Conservation (phyloP, 73 alveolate species). For the Effrenium voratum region DNA sequence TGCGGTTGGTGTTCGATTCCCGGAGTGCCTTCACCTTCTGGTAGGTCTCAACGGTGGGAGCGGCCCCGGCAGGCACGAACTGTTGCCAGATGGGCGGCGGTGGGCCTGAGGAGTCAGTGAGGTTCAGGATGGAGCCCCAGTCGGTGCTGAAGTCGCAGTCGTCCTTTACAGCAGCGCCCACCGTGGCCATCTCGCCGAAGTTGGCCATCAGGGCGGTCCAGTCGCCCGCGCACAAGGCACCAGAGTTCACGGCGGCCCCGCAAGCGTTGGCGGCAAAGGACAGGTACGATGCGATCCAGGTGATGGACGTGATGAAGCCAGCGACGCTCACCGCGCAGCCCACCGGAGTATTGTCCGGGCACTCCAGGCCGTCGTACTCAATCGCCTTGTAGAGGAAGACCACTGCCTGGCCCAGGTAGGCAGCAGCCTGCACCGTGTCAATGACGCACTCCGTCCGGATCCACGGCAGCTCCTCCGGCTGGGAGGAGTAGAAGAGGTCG, state of each 20-base stretch:
- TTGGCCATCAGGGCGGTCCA: slow-evolving; percentile 54
- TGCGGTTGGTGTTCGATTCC: background rate
- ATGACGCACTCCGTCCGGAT: too few relatives aligned
- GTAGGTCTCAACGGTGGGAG: slow-evolving; percentile 2
- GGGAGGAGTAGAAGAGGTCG: background rate
- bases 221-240: slow-evolving; percentile 26
- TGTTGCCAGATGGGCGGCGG: background rate
- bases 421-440: slow-evolving; percentile 16
- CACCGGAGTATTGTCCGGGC: slow-evolving; percentile 65
- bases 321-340: slow-evolving; percentile 60
- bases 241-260: slow-evolving; percentile 30
- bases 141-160: slow-evolving; percentile 45
- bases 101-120: background rate
- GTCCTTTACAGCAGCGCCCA: slow-evolving; percentile 29
- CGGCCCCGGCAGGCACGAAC: slow-evolving; percentile 42
- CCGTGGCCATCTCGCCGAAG: slow-evolving; percentile 42
- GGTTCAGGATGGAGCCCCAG: background rate
- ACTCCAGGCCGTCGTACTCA: slow-evolving; percentile 32
- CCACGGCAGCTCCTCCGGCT: too few relatives aligned
- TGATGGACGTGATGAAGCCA: background rate
- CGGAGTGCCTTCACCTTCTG: slow-evolving; percentile 17
- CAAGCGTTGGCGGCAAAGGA: slow-evolving; percentile 58
- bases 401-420: slow-evolving; percentile 30
- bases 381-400: slow-evolving; percentile 43
- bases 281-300: slow-evolving; percentile 45